These are phyloP conservation scores for Talaromyces borbonicus DNA, from an alignment of 495 filamentous ascomycete genomes.

Conservation along the genomic window DNA sequence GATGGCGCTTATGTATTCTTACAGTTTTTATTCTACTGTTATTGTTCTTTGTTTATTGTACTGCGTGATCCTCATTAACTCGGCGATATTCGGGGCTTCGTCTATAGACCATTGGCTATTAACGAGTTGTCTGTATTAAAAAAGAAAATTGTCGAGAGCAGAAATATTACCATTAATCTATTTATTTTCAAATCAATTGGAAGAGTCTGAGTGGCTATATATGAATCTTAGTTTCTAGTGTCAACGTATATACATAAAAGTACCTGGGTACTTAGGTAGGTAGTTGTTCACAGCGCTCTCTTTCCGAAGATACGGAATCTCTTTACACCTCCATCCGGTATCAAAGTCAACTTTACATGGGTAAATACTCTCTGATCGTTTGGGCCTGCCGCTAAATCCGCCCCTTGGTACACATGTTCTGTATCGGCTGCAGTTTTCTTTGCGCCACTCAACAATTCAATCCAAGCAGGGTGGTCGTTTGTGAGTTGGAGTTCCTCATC, in stretches of 20 bases:
- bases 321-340: slow-evolving; percentile 90
- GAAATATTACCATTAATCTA: no score
- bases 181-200: no score
- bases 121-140: no score
- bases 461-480: slow-evolving; percentile 58
- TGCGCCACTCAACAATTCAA: slow-evolving; percentile 52
- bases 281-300: slow-evolving; percentile 25
- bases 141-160: no score
- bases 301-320: slow-evolving; percentile 71
- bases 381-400: slow-evolving; percentile 22
- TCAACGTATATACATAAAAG: background rate
- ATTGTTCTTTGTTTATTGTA: no score
- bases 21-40: no score
- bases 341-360: slow-evolving; percentile 81
- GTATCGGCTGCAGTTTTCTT: slow-evolving; percentile 65
- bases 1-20: no score
- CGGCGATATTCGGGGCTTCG: no score
- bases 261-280: background rate
- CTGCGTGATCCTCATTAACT: no score
- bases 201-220: no score
- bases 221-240: no score
- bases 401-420: slow-evolving; percentile 61
- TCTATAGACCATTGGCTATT: no score
- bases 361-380: slow-evolving; percentile 45
- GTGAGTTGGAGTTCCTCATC: slow-evolving; percentile 43